Conservation (phyloP, 129 eudicot species). For the Centrapalus pauciflorus region DNA sequence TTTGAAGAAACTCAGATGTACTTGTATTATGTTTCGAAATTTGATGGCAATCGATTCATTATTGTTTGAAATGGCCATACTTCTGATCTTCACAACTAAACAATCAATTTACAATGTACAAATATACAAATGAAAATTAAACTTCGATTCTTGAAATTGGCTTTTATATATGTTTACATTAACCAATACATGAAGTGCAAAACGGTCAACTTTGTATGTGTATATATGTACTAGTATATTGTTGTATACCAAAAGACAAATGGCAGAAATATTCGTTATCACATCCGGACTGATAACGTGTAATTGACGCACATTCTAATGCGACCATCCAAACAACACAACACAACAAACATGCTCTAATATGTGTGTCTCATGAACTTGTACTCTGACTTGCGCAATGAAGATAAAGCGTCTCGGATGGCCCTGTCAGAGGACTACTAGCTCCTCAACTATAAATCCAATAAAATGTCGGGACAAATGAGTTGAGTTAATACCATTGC, state of each 20-base stretch:
- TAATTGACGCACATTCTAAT: slow-evolving; percentile 69
- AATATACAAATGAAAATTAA: too few species aligned
- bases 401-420: slow-evolving; percentile 59
- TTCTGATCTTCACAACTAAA: too few species aligned
- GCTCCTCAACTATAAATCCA: slow-evolving; percentile 46
- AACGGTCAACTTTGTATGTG: neutral
- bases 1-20: too few species aligned
- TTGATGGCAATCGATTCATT: too few species aligned
- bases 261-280: slow-evolving; percentile 1
- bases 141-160: slow-evolving; percentile 3
- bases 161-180: neutral
- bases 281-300: slow-evolving; percentile 54
- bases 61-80: too few species aligned
- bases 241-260: neutral
- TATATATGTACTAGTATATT: neutral
- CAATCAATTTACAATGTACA: too few species aligned
- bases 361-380: slow-evolving; percentile 3
- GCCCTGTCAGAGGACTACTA: slow-evolving; percentile 61
- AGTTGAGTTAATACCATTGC: too few species aligned
- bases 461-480: slow-evolving; percentile 51
- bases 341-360: slow-evolving; percentile 17
- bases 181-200: slow-evolving; percentile 2
- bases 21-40: too few species aligned
- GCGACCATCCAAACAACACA: slow-evolving; percentile 53
- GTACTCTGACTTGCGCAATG: slow-evolving; percentile 22